phyloP scores from a whole-genome alignment of 192 early-diverging fungal genomes.

The Coemansia brasiliensis region DNA sequence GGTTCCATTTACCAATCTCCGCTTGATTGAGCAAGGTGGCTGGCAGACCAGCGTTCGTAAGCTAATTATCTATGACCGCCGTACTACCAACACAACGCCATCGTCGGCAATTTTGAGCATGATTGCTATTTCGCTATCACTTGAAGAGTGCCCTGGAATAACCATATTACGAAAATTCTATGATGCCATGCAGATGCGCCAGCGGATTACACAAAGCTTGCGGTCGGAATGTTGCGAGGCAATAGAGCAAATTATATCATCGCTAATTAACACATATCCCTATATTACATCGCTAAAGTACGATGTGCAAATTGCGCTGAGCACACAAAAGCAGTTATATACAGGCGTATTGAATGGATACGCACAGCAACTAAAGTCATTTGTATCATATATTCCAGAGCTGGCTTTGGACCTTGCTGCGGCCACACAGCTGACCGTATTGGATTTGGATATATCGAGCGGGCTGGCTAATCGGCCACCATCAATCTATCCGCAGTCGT shows the following conservation, averaged over 20 bases:
- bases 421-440: neutral
- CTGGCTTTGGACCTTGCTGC: neutral
- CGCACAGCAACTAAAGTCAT: neutral
- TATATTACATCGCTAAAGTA: conserved; percentile 2
- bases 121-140: conserved; percentile 8
- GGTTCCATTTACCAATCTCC: neutral
- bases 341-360: neutral
- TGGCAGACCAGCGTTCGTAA: neutral
- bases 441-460: conserved; percentile 4
- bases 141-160: neutral
- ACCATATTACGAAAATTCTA: neutral
- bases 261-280: conserved; percentile 1
- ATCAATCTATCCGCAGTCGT: conserved; percentile 2
- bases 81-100: neutral
- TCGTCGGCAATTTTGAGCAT: conserved; percentile 2
- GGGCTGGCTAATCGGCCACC: neutral
- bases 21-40: conserved; percentile 7
- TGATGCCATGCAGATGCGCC: neutral
- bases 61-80: conserved; percentile 2
- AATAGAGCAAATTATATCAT: neutral
- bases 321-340: conserved; percentile 3
- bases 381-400: conserved; percentile 1
- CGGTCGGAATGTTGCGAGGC: neutral
- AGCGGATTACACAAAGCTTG: neutral
- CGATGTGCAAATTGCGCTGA: neutral